A percentile compares a stretch with the other conserved stretches of the same genome.
Conservation (phyloP, 2,329 filamentous ascomycete genomes). For the Xylaria sp. region DNA sequence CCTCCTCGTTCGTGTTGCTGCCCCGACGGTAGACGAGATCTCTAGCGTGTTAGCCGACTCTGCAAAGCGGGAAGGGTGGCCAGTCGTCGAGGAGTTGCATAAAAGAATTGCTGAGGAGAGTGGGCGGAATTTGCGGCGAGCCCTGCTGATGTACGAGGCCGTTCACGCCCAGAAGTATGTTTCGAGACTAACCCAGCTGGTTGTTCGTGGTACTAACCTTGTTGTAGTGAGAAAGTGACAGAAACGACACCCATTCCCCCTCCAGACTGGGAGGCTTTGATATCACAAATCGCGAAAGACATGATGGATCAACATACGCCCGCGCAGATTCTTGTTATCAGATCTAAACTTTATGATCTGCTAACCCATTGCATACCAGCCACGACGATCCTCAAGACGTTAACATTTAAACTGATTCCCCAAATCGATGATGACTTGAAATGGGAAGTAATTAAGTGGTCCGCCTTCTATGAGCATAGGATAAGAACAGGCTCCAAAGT, state of each 20-base stretch:
- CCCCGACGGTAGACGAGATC: slow-evolving; percentile 85
- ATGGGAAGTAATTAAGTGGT: slow-evolving; percentile 92
- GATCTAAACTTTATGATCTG: slow-evolving; percentile 94
- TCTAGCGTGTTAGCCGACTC: slow-evolving; percentile 72
- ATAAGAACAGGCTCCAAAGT: slow-evolving; percentile 92
- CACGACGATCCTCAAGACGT: slow-evolving; percentile 89
- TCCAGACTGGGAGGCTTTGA: slow-evolving; percentile 95
- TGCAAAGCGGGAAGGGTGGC: slow-evolving; percentile 83
- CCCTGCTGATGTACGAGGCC: slow-evolving; percentile 94
- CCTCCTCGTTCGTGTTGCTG: slow-evolving; percentile 87
- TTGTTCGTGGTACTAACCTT: slow-evolving; percentile 39
- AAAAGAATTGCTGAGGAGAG: slow-evolving; percentile 87
- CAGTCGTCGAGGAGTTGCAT: slow-evolving; percentile 76
- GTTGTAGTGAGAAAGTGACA: slow-evolving; percentile 79
- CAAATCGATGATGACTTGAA: slow-evolving; percentile 90
- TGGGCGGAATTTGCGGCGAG: slow-evolving; percentile 85
- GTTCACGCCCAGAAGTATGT: slow-evolving; percentile 95
- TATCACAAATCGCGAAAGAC: slow-evolving; percentile 86
- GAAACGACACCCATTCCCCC: slow-evolving; percentile 90
- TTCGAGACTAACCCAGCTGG: slow-evolving; percentile 10
- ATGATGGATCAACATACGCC: slow-evolving; percentile 95
- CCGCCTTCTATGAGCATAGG: slow-evolving; percentile 95
- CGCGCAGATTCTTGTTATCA: slow-evolving; percentile 81
- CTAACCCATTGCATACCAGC: slow-evolving; percentile 96
- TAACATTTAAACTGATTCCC: slow-evolving; percentile 90